These are phyloP conservation scores for Lolium rigidum DNA, from an alignment of 176 grass and related monocot genomes.

Conservation along the genomic window DNA sequence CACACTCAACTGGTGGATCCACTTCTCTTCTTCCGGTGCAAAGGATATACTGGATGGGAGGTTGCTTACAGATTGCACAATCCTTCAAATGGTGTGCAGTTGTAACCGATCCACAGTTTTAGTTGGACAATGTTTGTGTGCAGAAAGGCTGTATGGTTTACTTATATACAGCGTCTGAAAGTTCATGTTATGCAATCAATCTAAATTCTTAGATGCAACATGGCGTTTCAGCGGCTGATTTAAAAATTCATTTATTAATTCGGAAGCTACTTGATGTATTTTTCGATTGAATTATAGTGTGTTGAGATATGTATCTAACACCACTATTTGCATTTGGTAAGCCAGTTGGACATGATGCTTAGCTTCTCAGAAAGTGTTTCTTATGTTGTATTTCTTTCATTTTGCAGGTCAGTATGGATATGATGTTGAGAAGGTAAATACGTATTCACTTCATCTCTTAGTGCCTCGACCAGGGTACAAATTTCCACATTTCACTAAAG, in stretches of 20 bases:
- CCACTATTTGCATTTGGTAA: slow-evolving; percentile 7
- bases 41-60: background rate
- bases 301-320: background rate
- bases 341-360: background rate
- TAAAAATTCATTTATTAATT: background rate
- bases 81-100: slow-evolving; percentile 6
- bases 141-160: background rate
- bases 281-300: background rate
- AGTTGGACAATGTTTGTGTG: slow-evolving; percentile 20
- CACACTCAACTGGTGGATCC: slow-evolving; percentile 5
- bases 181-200: background rate
- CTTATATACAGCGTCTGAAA: background rate
- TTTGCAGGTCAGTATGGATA: slow-evolving; percentile 79
- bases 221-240: background rate
- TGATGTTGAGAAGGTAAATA: slow-evolving; percentile 76
- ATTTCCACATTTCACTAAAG: background rate
- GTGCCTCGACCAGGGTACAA: slow-evolving; percentile 8
- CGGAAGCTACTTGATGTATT: background rate
- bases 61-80: slow-evolving; percentile 26
- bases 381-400: slow-evolving; percentile 30
- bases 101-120: background rate
- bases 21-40: background rate
- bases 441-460: slow-evolving; percentile 19
- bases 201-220: background rate
- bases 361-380: slow-evolving; percentile 17